Conservation (phyloP, 345 rosid species). For the Arabidopsis suecica region DNA sequence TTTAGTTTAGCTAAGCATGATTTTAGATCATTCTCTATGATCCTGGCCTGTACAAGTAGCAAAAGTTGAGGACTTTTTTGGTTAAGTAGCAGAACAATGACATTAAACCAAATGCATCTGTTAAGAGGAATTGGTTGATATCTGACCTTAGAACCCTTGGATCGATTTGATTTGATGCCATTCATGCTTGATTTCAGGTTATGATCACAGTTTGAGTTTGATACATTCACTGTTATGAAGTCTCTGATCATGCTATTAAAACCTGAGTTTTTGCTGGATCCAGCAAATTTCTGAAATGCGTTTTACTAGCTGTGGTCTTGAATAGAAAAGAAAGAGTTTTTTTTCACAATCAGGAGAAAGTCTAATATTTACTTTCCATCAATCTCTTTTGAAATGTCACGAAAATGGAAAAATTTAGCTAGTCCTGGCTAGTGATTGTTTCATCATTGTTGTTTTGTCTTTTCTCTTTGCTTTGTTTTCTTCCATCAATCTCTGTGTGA, state of each 20-base stretch:
- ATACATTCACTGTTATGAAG: neutral
- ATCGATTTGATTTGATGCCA: neutral
- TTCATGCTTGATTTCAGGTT: constrained; percentile 7
- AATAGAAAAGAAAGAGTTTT: no score
- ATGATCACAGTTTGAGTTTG: constrained; percentile 7
- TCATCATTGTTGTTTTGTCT: neutral
- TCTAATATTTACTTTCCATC: no score
- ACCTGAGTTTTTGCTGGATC: neutral
- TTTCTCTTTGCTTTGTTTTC: constrained; percentile 14
- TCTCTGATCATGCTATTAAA: neutral
- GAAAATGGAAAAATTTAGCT: neutral
- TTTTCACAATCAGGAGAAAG: no score
- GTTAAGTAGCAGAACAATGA: constrained; percentile 4
- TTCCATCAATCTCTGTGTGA: neutral
- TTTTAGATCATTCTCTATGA: neutral
- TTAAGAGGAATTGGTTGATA: neutral
- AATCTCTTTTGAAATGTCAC: no score
- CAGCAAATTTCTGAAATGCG: no score
- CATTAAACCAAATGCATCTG: neutral
- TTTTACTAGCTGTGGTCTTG: no score
- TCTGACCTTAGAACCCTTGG: neutral
- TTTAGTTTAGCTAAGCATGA: neutral
- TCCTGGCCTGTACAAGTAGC: neutral
- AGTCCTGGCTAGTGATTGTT: neutral
- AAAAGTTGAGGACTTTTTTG: neutral